Evolutionary conservation across 1,139 yeast species (phyloP).

Genomic region (Arxiozyma telluris): DNA sequence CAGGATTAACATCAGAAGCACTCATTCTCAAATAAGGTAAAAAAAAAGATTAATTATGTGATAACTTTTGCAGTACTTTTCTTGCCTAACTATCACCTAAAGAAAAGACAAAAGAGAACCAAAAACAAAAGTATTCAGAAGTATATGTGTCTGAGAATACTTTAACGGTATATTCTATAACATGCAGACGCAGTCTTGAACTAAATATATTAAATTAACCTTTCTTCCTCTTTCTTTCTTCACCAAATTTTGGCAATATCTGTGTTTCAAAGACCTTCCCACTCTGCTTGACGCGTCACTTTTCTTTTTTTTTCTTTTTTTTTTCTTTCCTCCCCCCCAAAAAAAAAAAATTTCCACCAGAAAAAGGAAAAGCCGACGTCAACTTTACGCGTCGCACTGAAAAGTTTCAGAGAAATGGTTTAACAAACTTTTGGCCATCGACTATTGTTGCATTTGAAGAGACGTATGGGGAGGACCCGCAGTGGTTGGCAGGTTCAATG

Average conservation of each 20-base stretch:
- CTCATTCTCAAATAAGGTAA: constrained; percentile 9
- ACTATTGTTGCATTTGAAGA: neutral
- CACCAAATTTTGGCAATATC: too few species aligned
- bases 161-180: too few species aligned
- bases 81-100: neutral
- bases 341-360: too few species aligned
- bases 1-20: constrained; percentile 16
- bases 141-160: neutral
- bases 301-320: too few species aligned
- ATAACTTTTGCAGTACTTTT: neutral
- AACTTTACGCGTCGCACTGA: neutral
- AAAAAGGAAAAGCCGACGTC: neutral
- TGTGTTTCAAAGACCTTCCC: too few species aligned
- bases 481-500: too few species aligned
- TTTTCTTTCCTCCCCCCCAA: too few species aligned
- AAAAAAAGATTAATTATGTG: neutral
- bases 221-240: neutral
- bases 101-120: neutral
- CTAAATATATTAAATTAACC: neutral
- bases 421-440: neutral
- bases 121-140: neutral
- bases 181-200: too few species aligned
- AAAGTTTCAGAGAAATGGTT: neutral
- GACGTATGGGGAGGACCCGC: neutral
- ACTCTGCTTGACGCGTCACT: neutral